Conservation (phyloP, 2,329 filamentous ascomycete genomes). For the Neofusicoccum sp. region DNA sequence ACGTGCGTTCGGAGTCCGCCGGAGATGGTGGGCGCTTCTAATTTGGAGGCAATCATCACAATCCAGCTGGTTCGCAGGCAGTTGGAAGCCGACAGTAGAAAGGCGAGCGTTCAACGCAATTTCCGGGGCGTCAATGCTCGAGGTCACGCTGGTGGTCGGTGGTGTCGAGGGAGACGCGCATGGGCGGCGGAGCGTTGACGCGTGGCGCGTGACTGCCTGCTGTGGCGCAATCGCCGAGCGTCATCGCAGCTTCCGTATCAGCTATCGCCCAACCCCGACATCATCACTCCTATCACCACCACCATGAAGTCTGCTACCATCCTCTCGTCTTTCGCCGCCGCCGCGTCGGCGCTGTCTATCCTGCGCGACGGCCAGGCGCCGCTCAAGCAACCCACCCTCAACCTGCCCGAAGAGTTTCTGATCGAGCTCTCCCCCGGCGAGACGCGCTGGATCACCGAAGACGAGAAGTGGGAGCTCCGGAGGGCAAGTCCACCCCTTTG, state of each 20-base stretch:
- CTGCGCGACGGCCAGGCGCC: slow-evolving; percentile 16
- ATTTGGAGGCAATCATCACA: too few species aligned
- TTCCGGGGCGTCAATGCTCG: too few species aligned
- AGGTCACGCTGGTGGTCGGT: too few species aligned
- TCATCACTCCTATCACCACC: neutral
- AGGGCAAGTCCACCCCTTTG: slow-evolving; percentile 58
- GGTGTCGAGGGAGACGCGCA: neutral
- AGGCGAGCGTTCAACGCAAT: too few species aligned
- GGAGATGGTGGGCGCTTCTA: too few species aligned
- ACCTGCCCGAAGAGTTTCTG: slow-evolving; percentile 51
- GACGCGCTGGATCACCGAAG: slow-evolving; percentile 84
- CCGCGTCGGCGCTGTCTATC: slow-evolving; percentile 15
- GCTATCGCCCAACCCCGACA: neutral
- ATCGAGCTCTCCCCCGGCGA: slow-evolving; percentile 84
- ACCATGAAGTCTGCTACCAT: slow-evolving; percentile 17
- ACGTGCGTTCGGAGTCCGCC: too few species aligned
- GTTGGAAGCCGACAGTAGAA: too few species aligned
- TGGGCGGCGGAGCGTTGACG: neutral
- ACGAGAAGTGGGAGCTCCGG: slow-evolving; percentile 90
- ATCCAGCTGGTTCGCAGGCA: too few species aligned
- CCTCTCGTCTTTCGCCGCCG: slow-evolving; percentile 15
- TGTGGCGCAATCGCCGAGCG: slow-evolving; percentile 9
- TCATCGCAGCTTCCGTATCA: slow-evolving; percentile 4
- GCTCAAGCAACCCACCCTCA: slow-evolving; percentile 1
- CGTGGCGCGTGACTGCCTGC: neutral